These are phyloP conservation scores for Elongisporangium undulatum DNA, from an alignment of 352 stramenopile genomes.

Conservation along the genomic window DNA sequence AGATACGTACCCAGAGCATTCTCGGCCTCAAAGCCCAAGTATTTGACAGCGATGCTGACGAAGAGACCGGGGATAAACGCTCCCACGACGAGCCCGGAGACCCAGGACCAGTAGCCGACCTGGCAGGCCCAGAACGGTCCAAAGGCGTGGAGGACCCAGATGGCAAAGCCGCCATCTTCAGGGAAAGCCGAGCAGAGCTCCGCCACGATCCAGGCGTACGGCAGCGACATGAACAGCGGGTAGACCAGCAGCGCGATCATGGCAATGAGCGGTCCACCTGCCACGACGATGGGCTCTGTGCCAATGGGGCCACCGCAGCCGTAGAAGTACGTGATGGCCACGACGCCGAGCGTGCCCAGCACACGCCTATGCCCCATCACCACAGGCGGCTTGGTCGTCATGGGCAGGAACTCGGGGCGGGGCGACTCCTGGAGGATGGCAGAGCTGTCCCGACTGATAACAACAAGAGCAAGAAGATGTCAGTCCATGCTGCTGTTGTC, in stretches of 20 bases:
- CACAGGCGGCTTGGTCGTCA: not conserved
- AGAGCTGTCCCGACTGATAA: not conserved
- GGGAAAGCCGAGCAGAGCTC: constrained; percentile 86
- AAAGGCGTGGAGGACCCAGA: constrained; percentile 89
- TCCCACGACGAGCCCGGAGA: constrained; percentile 48
- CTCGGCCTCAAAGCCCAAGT: constrained; percentile 2
- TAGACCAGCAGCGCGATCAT: constrained; percentile 76
- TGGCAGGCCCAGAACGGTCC: constrained; percentile 73
- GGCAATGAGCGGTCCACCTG: constrained; percentile 36
- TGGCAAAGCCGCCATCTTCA: constrained; percentile 65
- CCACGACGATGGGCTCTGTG: constrained; percentile 16
- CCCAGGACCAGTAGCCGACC: constrained; percentile 62
- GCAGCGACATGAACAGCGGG: constrained; percentile 80
- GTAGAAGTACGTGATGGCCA: constrained; percentile 26
- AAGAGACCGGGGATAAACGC: constrained; percentile 42
- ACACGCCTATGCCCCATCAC: constrained; percentile 9
- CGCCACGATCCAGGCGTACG: constrained; percentile 82
- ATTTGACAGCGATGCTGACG: constrained; percentile 7
- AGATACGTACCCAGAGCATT: constrained; percentile 6
- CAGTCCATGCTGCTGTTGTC: not conserved
- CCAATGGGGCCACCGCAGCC: constrained; percentile 18
- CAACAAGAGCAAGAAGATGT: not conserved
- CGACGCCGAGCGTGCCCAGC: constrained; percentile 16
- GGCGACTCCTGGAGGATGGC: not conserved
- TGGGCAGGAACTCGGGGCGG: not conserved